A percentile compares a stretch with the other conserved stretches of the same genome.
Evolutionary conservation across 257 asterid genomes (phyloP).

Genomic region (Cordia subcordata): DNA sequence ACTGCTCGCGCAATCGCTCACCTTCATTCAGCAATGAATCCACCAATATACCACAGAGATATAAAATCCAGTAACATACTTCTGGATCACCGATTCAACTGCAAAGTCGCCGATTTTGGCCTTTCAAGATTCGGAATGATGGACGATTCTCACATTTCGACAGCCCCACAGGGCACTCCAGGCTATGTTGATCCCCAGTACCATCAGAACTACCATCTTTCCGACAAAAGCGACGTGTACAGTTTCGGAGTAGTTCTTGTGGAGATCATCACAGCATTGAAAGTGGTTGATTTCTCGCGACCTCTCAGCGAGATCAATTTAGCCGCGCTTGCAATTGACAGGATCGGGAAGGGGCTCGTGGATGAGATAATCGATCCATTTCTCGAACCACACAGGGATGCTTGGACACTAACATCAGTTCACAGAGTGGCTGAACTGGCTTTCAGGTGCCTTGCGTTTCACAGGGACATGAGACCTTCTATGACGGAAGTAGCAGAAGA

Average conservation of each 20-base stretch:
- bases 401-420: slow-evolving; percentile 65
- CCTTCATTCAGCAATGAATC: slow-evolving; percentile 55
- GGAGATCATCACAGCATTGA: slow-evolving; percentile 57
- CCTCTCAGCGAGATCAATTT: slow-evolving; percentile 55
- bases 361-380: slow-evolving; percentile 63
- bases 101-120: slow-evolving; percentile 73
- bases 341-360: slow-evolving; percentile 56
- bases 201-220: slow-evolving; percentile 73
- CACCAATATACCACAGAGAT: slow-evolving; percentile 75
- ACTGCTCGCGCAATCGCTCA: slow-evolving; percentile 65
- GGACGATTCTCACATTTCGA: slow-evolving; percentile 67
- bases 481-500: slow-evolving; percentile 78
- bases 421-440: slow-evolving; percentile 73
- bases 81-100: slow-evolving; percentile 49
- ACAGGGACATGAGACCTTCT: slow-evolving; percentile 69
- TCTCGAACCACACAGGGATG: slow-evolving; percentile 62
- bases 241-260: slow-evolving; percentile 77
- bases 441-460: slow-evolving; percentile 69
- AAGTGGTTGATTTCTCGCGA: slow-evolving; percentile 65
- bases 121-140: slow-evolving; percentile 68
- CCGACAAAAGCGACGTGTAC: slow-evolving; percentile 75
- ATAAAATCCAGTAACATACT: slow-evolving; percentile 66
- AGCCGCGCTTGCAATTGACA: slow-evolving; percentile 60
- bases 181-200: slow-evolving; percentile 77
- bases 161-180: slow-evolving; percentile 84